phyloP scores from a whole-genome alignment of 2,329 filamentous ascomycete genomes.

The Catunica adiposa region DNA sequence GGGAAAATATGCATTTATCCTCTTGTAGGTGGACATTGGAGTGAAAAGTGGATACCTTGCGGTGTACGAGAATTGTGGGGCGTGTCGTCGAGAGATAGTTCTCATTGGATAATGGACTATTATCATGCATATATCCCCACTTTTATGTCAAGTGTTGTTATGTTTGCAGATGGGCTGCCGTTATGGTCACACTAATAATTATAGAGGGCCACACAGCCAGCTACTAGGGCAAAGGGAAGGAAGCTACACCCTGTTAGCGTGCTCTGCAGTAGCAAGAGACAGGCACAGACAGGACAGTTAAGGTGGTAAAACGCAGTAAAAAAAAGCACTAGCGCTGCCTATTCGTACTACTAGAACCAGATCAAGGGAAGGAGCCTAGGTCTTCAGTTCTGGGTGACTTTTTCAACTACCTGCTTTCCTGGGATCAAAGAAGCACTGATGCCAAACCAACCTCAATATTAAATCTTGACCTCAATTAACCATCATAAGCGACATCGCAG shows the following conservation, averaged over 20 bases:
- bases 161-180: background rate
- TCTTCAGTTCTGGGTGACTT: background rate
- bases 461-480: conserved; percentile 1
- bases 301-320: background rate
- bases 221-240: background rate
- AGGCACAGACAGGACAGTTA: too few species aligned
- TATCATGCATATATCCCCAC: conserved; percentile 2
- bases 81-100: background rate
- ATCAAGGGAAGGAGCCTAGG: conserved; percentile 1
- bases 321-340: background rate
- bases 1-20: background rate
- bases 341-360: background rate
- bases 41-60: conserved; percentile 11
- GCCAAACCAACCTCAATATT: background rate
- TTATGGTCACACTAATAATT: conserved; percentile 2
- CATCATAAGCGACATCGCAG: background rate
- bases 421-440: background rate
- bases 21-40: conserved; percentile 2
- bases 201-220: background rate
- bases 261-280: too few species aligned
- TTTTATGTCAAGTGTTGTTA: conserved; percentile 2
- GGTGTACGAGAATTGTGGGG: conserved; percentile 12
- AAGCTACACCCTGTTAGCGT: too few species aligned
- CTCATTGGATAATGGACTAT: conserved; percentile 6
- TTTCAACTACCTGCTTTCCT: background rate